phyloP scores from a whole-genome alignment of 2,329 filamentous ascomycete genomes.

The Plectosphaerella plurivora region DNA sequence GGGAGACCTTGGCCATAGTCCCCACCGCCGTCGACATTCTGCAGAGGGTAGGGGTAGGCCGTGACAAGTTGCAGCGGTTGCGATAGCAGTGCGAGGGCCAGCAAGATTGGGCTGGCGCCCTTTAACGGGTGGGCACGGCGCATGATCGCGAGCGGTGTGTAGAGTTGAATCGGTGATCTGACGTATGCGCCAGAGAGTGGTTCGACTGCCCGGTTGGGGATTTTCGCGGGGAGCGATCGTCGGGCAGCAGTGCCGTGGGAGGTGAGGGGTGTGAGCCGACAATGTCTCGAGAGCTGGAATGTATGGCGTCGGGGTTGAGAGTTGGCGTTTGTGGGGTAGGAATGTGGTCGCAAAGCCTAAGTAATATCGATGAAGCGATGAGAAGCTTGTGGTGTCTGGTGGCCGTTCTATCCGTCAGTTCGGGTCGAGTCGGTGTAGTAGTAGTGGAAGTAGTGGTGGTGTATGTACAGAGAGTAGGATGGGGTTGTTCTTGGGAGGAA shows the following conservation, averaged over 20 bases:
- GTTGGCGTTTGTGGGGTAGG: neutral
- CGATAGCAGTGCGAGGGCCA: conserved; percentile 30
- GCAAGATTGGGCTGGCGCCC: conserved; percentile 3
- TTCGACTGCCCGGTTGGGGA: no score
- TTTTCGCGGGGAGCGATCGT: no score
- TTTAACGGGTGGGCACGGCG: conserved; percentile 12
- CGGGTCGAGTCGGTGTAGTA: no score
- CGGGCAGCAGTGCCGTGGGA: neutral
- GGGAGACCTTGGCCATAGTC: conserved; percentile 43
- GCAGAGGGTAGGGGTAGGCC: conserved; percentile 42
- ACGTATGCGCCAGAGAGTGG: no score
- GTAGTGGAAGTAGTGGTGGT: no score
- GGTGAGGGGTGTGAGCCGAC: neutral
- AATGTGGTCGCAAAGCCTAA: conserved; percentile 7
- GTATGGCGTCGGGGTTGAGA: neutral
- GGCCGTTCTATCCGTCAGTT: no score
- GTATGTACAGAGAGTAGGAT: no score
- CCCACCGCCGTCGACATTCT: conserved; percentile 30
- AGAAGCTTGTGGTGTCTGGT: no score
- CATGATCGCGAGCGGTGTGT: conserved; percentile 19
- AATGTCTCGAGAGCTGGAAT: no score
- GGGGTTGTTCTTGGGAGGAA: neutral
- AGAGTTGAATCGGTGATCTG: conserved; percentile 22
- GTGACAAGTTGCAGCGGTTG: conserved; percentile 22
- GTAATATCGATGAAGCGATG: conserved; percentile 2